phyloP scores from a whole-genome alignment of 805 yeast genomes.

The Zygoascus tannicola region DNA sequence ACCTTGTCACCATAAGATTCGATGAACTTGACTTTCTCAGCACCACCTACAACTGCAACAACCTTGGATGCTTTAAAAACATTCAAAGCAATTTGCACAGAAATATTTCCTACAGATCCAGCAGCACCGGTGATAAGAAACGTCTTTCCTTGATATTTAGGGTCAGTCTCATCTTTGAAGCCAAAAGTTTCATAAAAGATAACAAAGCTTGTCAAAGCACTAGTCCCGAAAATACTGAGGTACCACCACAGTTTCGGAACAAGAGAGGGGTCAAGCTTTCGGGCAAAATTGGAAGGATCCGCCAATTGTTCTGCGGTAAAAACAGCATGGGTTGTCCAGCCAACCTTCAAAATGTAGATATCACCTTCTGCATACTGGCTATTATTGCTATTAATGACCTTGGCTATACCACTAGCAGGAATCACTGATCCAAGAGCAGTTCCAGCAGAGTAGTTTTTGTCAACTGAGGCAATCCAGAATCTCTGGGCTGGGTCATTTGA shows the following conservation, averaged over 20 bases:
- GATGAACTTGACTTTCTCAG: neutral
- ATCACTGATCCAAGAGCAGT: neutral
- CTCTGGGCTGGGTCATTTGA: conserved; percentile 1
- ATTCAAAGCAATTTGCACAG: neutral
- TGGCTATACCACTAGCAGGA: neutral
- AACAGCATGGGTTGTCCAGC: neutral
- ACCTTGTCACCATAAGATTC: neutral
- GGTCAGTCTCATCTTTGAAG: neutral
- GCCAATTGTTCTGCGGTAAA: neutral
- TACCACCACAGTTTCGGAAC: neutral
- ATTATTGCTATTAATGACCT: neutral
- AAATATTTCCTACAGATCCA: neutral
- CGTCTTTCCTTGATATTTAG: neutral
- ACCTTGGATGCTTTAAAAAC: conserved; percentile 1
- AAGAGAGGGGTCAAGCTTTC: neutral
- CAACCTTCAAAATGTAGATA: neutral
- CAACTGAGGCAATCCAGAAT: neutral
- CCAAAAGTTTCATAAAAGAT: neutral
- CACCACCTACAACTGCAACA: conserved; percentile 1
- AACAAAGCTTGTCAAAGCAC: neutral
- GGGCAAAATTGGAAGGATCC: neutral
- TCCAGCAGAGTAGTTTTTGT: neutral
- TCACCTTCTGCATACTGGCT: neutral
- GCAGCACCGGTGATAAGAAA: neutral
- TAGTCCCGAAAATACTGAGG: neutral